Evolutionary conservation across 2,329 filamentous ascomycete species (phyloP).

Genomic region (Zarea fungicola): DNA sequence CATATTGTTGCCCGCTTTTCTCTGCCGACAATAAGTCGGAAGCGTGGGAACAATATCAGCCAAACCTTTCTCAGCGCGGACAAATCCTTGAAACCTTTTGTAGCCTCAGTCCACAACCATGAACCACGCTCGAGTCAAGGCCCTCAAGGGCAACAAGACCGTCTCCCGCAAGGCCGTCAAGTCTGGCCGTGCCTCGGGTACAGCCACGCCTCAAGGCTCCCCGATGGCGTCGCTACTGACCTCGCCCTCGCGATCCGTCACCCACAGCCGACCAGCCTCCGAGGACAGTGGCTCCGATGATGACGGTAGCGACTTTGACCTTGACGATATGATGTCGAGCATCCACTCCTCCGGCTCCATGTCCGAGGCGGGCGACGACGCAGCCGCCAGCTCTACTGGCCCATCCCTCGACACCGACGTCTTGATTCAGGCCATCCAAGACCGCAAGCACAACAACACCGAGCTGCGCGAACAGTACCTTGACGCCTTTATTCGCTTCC

Average conservation of each 20-base stretch:
- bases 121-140: constrained; percentile 63
- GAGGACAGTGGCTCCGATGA: constrained; percentile 55
- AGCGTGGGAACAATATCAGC: no score
- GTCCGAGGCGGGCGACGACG: constrained; percentile 49
- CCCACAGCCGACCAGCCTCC: constrained; percentile 57
- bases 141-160: constrained; percentile 66
- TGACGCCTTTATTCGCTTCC: constrained; percentile 36
- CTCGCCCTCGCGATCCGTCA: constrained; percentile 55
- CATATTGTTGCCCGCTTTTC: no score
- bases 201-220: constrained; percentile 51
- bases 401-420: constrained; percentile 55
- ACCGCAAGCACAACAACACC: constrained; percentile 71
- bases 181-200: constrained; percentile 53
- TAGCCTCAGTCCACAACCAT: constrained; percentile 42
- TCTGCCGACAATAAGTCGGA: no score
- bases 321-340: constrained; percentile 41
- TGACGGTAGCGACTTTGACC: constrained; percentile 31
- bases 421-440: constrained; percentile 64
- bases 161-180: constrained; percentile 61
- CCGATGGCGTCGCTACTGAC: constrained; percentile 51
- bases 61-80: no score
- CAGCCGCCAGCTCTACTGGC: constrained; percentile 32
- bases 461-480: constrained; percentile 56
- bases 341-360: constrained; percentile 37
- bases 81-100: no score